Base-by-base conservation (phyloP, 495 filamentous ascomycete genomes). In the Talaromyces liani region DNA sequence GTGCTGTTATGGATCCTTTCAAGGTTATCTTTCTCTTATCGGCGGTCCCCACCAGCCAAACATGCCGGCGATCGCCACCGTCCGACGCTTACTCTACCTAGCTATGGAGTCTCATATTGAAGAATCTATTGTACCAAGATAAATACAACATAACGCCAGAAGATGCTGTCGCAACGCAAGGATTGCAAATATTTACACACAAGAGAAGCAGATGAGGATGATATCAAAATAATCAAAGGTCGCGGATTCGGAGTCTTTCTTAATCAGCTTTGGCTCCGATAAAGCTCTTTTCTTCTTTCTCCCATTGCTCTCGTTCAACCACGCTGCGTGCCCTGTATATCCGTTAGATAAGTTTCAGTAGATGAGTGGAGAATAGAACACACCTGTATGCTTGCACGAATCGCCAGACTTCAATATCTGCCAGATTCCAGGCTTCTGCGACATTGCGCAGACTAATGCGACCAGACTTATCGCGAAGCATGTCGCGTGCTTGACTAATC, bases 371-470 rank as follows among this genome's bases (percentile, higher is more conserved):
- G n/a, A n/a, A n/a, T n/a, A n/a, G n/a, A n/a, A n/a, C n/a, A 31
- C 54, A 80, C 77, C 76, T 72, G 63, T 78, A 93, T 0, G 94
- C 93, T 66, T 87, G 80, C 8, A 90, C 88, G 68, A 98, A 97
- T 68, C 86, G 84, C 94, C 94, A 98, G 3, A 88, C 91, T 76
- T 98, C 94, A 8, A 90, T 89, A 73, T 97, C 92, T 5, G 90
- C 92, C 66, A 97, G 66, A 73, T 93, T 96, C 94, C 94, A 98
- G 65, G 90, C 88, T 80, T 97, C 94, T 18, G 90, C 82, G 47
- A 87, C 85, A 24, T 81, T 80, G 47, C 82, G 79, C 31, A 91
- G 73, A 55, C 68, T 74, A 57, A 72, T 66, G 10, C 65, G 64
- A 57, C 69, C 45, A 55, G 69, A 63, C 64, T 74, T 71, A 22